phyloP scores from a whole-genome alignment of 2,329 filamentous ascomycete genomes.

The Aspergillus intermedius region DNA sequence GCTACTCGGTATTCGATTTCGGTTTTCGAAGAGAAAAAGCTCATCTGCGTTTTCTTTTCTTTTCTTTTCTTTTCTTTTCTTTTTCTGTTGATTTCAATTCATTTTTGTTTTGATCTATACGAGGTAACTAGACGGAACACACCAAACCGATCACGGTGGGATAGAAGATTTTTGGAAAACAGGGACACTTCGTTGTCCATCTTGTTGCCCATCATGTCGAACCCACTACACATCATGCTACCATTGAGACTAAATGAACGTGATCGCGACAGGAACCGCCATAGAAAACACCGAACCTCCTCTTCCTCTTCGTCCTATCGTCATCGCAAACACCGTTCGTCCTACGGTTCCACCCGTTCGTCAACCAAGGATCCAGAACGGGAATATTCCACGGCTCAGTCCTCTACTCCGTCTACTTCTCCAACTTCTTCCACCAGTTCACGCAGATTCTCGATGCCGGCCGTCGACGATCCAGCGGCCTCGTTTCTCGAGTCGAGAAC shows the following conservation, averaged over 20 bases:
- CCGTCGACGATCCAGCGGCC: slow-evolving; percentile 35
- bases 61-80: no score
- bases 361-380: slow-evolving; percentile 30
- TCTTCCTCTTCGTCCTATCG: slow-evolving; percentile 19
- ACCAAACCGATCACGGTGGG: slow-evolving; percentile 8
- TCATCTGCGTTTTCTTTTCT: neutral
- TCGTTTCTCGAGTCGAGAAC: slow-evolving; percentile 40
- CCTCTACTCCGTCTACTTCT: slow-evolving; percentile 22
- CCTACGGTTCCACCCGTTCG: slow-evolving; percentile 23
- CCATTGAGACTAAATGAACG: slow-evolving; percentile 32
- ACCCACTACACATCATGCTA: slow-evolving; percentile 27
- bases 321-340: slow-evolving; percentile 12
- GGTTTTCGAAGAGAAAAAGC: neutral
- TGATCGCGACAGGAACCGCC: slow-evolving; percentile 23
- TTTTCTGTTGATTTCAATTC: neutral
- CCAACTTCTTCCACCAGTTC: slow-evolving; percentile 14
- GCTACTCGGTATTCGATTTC: neutral
- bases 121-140: slow-evolving; percentile 18
- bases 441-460: slow-evolving; percentile 48
- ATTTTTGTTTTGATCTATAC: slow-evolving; percentile 2
- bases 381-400: slow-evolving; percentile 22
- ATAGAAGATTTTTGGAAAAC: slow-evolving; percentile 7
- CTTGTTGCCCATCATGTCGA: slow-evolving; percentile 10
- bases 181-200: slow-evolving; percentile 7
- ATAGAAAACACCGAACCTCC: slow-evolving; percentile 18